These are phyloP conservation scores for Porodaedalea pini DNA, from an alignment of 1,284 basidiomycete genomes.

Conservation along the genomic window DNA sequence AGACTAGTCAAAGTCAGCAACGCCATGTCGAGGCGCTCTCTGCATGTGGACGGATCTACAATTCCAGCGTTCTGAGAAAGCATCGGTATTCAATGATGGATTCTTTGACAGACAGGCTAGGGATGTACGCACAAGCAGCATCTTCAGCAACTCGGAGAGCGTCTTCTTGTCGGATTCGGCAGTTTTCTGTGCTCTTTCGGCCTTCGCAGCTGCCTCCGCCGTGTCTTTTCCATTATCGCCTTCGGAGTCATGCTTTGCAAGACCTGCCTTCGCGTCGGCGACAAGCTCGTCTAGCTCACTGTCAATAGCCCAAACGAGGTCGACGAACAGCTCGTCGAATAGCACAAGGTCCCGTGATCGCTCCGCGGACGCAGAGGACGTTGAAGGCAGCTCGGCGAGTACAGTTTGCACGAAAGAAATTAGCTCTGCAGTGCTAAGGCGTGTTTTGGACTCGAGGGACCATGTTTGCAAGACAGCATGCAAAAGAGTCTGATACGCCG, in stretches of 20 bases:
- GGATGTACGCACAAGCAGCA: constrained; percentile 56
- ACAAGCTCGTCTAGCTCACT: constrained; percentile 68
- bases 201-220: constrained; percentile 28
- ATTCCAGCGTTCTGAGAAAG: constrained; percentile 47
- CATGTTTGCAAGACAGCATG: constrained; percentile 55
- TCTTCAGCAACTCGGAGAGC: constrained; percentile 55
- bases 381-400: constrained; percentile 59
- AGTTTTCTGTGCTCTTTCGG: constrained; percentile 44
- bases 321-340: constrained; percentile 68
- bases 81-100: constrained; percentile 3
- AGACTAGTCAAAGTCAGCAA: constrained; percentile 61
- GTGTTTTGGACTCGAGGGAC: constrained; percentile 37
- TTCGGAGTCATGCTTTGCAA: constrained; percentile 22
- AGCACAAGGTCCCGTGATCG: constrained; percentile 37
- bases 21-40: constrained; percentile 67
- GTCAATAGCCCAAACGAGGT: constrained; percentile 77
- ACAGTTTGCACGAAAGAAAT: constrained; percentile 62
- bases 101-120: constrained; percentile 10
- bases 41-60: constrained; percentile 55
- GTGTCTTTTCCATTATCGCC: constrained; percentile 17
- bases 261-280: constrained; percentile 46
- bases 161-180: constrained; percentile 61
- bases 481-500: constrained; percentile 62
- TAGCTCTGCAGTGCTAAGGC: constrained; percentile 47
- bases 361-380: constrained; percentile 47